Percentiles rank a stretch among this genome's conserved stretches.
These are phyloP conservation scores for Prototheca cutis DNA, from an alignment of 163 green algal species.

Conservation along the genomic window DNA sequence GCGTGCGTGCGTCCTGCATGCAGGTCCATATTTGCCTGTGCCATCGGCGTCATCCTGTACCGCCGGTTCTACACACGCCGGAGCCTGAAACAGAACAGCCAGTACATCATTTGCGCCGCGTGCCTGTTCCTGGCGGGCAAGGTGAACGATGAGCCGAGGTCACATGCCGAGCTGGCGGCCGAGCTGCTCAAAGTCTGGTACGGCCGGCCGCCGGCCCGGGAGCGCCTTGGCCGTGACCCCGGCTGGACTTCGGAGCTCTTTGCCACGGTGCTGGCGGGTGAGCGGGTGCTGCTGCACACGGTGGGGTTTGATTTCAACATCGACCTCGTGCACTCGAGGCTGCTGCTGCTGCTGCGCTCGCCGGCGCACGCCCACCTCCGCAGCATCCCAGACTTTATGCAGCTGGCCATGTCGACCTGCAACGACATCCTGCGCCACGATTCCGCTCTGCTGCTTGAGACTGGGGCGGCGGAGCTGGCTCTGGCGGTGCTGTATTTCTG, in stretches of 20 bases:
- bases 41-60: constrained; percentile 24
- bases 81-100: constrained; percentile 26
- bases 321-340: constrained; percentile 8
- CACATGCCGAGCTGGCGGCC: constrained; percentile 1
- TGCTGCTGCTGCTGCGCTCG: constrained; percentile 8
- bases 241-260: not conserved
- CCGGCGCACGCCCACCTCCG: constrained; percentile 3
- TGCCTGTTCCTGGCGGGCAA: constrained; percentile 26
- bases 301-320: constrained; percentile 34
- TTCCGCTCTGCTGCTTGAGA: constrained; percentile 16
- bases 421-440: constrained; percentile 24
- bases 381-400: not conserved
- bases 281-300: constrained; percentile 20
- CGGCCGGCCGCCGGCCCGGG: not conserved
- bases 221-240: not conserved
- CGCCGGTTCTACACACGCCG: constrained; percentile 26
- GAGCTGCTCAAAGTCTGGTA: constrained; percentile 26
- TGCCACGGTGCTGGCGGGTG: constrained; percentile 10
- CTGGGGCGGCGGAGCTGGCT: constrained; percentile 4
- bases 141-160: constrained; percentile 13
- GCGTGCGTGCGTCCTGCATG: too few species aligned
- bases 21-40: constrained; percentile 13
- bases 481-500: constrained; percentile 15
- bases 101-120: constrained; percentile 15
- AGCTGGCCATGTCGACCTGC: constrained; percentile 2